Percentiles rank a stretch among this genome's conserved stretches.
phyloP scores from a whole-genome alignment of 148 eudicot species.

The Heliamphora exappendiculata region DNA sequence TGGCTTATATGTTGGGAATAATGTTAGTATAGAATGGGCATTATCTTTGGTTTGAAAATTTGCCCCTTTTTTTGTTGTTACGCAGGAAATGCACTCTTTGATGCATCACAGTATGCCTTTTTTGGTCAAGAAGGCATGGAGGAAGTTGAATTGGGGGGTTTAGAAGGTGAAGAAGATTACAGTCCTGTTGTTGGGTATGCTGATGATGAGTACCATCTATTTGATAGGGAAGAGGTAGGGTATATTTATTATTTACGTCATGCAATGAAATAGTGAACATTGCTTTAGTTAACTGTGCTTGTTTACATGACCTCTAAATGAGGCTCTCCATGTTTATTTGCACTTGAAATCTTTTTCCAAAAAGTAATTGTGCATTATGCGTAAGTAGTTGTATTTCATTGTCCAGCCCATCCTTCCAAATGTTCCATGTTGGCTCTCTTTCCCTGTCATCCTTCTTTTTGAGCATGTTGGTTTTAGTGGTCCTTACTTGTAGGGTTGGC shows the following conservation, averaged over 20 bases:
- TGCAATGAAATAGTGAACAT: background rate
- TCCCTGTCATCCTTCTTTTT: too few relatives aligned
- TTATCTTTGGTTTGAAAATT: background rate
- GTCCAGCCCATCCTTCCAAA: too few relatives aligned
- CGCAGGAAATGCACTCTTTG: slow-evolving; percentile 73
- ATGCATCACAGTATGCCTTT: slow-evolving; percentile 92
- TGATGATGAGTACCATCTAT: slow-evolving; percentile 77
- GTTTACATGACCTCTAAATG: background rate
- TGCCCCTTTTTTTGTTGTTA: too few relatives aligned
- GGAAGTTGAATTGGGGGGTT: slow-evolving; percentile 77
- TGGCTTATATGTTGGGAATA: background rate
- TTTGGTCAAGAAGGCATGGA: slow-evolving; percentile 58
- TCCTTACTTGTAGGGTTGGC: too few relatives aligned
- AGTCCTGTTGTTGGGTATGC: slow-evolving; percentile 30
- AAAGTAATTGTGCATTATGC: too few relatives aligned
- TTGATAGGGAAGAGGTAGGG: slow-evolving; percentile 72
- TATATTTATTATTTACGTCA: background rate
- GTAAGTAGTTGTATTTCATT: too few relatives aligned
- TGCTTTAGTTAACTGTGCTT: background rate
- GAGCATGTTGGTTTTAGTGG: too few relatives aligned
- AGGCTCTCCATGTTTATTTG: too few relatives aligned
- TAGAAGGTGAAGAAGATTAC: slow-evolving; percentile 51
- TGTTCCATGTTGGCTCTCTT: too few relatives aligned
- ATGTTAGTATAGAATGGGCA: background rate
- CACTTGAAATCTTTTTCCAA: too few relatives aligned